These are phyloP conservation scores for Penicillium bovifimosum DNA, from an alignment of 495 filamentous ascomycete species.

Conservation along the genomic window DNA sequence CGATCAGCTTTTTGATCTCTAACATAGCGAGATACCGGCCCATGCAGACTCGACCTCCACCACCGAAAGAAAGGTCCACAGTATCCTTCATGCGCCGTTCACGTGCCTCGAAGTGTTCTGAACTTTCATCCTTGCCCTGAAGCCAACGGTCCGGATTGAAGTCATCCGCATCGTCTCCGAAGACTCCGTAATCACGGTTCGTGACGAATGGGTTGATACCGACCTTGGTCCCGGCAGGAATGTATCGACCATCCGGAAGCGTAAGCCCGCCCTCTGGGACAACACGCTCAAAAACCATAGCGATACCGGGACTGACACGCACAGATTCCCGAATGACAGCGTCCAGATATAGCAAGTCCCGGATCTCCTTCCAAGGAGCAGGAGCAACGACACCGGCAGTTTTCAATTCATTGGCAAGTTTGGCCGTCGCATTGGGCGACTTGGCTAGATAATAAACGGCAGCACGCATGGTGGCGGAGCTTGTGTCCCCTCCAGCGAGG, in stretches of 20 bases:
- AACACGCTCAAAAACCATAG: constrained; percentile 58
- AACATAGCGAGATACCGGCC: constrained; percentile 68
- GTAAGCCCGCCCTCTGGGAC: constrained; percentile 52
- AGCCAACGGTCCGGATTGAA: constrained; percentile 61
- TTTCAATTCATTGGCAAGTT: constrained; percentile 16
- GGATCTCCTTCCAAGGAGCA: constrained; percentile 11
- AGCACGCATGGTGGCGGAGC: constrained; percentile 19
- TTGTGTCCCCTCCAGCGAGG: constrained; percentile 26
- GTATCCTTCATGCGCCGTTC: constrained; percentile 20
- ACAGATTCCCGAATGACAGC: constrained; percentile 40
- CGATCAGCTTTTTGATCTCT: constrained; percentile 77
- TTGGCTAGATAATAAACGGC: constrained; percentile 23
- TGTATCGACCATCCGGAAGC: constrained; percentile 41
- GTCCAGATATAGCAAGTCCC: constrained; percentile 22
- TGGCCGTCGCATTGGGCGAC: constrained; percentile 4
- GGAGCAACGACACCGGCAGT: constrained; percentile 6
- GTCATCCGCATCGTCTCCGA: constrained; percentile 46
- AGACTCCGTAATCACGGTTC: constrained; percentile 49
- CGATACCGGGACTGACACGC: constrained; percentile 59
- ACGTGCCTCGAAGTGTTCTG: constrained; percentile 12
- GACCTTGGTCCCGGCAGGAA: constrained; percentile 53
- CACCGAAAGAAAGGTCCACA: constrained; percentile 53
- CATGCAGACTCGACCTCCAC: constrained; percentile 61
- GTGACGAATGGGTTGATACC: constrained; percentile 57
- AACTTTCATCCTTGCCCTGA: constrained; percentile 27